Conservation (phyloP, 2,329 filamentous ascomycete species). For the Calonectria crousiana region DNA sequence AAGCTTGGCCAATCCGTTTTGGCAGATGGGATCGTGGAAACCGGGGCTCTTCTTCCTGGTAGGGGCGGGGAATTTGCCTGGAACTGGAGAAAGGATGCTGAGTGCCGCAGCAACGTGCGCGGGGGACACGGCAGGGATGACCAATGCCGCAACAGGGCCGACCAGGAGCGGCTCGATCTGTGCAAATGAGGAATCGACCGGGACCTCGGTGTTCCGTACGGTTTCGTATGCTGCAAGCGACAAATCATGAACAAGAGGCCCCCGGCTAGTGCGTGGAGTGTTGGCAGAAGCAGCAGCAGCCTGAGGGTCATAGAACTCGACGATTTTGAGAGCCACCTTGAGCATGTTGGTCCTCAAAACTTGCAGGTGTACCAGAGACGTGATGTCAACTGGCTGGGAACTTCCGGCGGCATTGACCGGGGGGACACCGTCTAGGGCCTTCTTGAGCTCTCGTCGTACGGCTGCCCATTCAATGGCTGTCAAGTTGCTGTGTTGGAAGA, state of each 20-base stretch:
- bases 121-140: constrained; percentile 86
- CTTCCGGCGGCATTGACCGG: constrained; percentile 41
- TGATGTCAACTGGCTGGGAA: constrained; percentile 59
- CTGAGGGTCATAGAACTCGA: constrained; percentile 81
- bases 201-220: constrained; percentile 53
- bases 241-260: constrained; percentile 62
- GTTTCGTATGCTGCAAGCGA: constrained; percentile 65
- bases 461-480: constrained; percentile 73
- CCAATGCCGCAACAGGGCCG: constrained; percentile 84
- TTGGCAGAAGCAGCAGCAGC: constrained; percentile 49
- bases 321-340: constrained; percentile 83
- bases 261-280: constrained; percentile 45
- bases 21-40: constrained; percentile 84
- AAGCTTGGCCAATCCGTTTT: constrained; percentile 87
- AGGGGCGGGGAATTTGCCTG: constrained; percentile 82
- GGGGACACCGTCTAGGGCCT: constrained; percentile 58
- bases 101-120: constrained; percentile 86
- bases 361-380: constrained; percentile 78
- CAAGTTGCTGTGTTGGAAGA: constrained; percentile 81
- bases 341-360: constrained; percentile 93
- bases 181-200: constrained; percentile 58
- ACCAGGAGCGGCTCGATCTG: constrained; percentile 81
- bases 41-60: constrained; percentile 80
- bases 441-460: constrained; percentile 57
- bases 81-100: constrained; percentile 79